Evolutionary conservation across 495 filamentous ascomycete species (phyloP), one percentile per base, ranked within the genome.

Genomic region (Thozetella sp.): DNA sequence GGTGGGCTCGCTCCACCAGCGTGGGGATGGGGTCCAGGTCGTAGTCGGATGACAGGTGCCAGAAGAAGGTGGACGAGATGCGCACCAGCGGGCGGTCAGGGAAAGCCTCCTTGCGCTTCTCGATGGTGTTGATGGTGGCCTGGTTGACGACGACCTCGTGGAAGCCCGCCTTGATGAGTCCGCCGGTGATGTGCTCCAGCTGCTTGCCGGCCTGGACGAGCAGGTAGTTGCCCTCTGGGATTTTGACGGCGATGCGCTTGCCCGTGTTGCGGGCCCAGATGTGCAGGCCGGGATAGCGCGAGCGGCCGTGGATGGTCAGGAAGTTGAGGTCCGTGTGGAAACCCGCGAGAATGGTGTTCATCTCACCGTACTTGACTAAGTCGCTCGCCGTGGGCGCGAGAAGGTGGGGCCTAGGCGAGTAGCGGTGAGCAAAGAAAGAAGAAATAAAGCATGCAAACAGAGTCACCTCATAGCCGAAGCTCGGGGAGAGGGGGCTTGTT

Each of bases 301-400:
- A 81, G 61, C 80, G 80, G 37, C 80, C 80, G 72, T 82, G 80
- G 68, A 82, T 82, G 61, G 80, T 82, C 17, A 82, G 70, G 74
- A 82, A 82, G 69, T 82, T 82, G 27, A 82, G 76, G 61, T 82
- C 80, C 12, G 78, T 80, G 65, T 82, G 80, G 69, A 82, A 82
- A 24, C 80, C 80, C 10, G 80, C 80, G 10, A 82, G 70, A 69
- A 82, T 82, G 37, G 79, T 82, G 68, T 80, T 72, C 51, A 74
- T 73, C 11, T 62, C n/a, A 30, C 76, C 73, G 67, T 79, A 81
- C 48, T 73, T 79, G 9, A 52, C 3, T n/a, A 82, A 74, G 63
- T 82, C 77, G 0, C 77, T 80, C 2, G 80, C 80, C 10, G 80
- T 82, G 0, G 80, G 80, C 3, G 80, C 80, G 15, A 82, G 76